Conservation (phyloP, 1,139 yeast species). For the Geotrichum carabidarum region DNA sequence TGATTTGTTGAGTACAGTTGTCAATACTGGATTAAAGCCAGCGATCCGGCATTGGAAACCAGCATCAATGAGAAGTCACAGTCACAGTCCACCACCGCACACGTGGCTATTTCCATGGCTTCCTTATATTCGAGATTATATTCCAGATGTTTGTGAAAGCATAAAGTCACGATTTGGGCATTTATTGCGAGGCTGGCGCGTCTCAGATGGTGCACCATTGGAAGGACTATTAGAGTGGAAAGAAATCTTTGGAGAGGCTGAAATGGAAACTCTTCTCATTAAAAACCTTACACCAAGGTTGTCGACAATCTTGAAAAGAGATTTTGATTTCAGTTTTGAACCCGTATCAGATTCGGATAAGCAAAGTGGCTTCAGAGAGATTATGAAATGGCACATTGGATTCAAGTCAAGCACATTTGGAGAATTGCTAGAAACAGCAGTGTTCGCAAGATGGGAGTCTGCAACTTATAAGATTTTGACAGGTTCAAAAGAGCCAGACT, state of each 20-base stretch:
- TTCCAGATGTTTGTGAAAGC: slow-evolving; percentile 29
- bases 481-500: neutral
- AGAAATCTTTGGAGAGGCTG: slow-evolving; percentile 38
- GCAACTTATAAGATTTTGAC: slow-evolving; percentile 1
- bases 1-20: slow-evolving; percentile 30
- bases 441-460: slow-evolving; percentile 37
- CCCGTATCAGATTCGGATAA: neutral
- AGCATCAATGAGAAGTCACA: slow-evolving; percentile 3
- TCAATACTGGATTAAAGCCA: slow-evolving; percentile 39
- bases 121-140: slow-evolving; percentile 30
- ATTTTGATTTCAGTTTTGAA: neutral
- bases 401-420: slow-evolving; percentile 28
- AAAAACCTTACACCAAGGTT: slow-evolving; percentile 38
- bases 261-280: slow-evolving; percentile 29
- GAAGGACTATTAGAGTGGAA: slow-evolving; percentile 39
- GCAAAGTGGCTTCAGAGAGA: neutral
- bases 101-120: slow-evolving; percentile 47
- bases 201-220: slow-evolving; percentile 28
- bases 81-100: slow-evolving; percentile 30
- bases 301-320: slow-evolving; percentile 24
- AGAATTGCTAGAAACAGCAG: slow-evolving; percentile 29
- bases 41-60: slow-evolving; percentile 41
- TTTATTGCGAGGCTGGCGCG: slow-evolving; percentile 38
- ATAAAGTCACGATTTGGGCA: slow-evolving; percentile 36
- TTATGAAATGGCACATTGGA: slow-evolving; percentile 15